Base-by-base conservation (phyloP, 495 filamentous ascomycete species). In the Penicillium pancosmium region DNA sequence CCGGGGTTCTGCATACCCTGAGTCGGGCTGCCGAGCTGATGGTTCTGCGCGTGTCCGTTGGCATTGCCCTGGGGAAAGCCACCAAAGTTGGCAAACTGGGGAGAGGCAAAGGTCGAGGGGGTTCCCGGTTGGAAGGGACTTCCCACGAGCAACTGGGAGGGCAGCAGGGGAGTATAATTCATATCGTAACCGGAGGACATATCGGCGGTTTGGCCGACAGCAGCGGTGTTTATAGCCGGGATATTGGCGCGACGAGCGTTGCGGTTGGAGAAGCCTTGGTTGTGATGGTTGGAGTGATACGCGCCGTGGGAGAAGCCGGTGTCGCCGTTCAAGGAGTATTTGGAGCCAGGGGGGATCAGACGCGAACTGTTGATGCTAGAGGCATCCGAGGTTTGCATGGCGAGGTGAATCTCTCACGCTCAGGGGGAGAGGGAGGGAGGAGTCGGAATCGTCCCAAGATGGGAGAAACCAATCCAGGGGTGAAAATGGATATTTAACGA, bases 81-180 rank as follows among this genome's bases (percentile, higher is more conserved):
- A 41, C 85, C 85, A 65, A 92, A 89, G 71, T 85, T 91, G 65
- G 91, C 87, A 69, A 97, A 98, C 67, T 96, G 93, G 3, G 94
- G 90, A 33, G 90, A 96, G 38, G 87, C 84, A 74, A 98, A 98
- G 33, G 89, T 86, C 27, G 88, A 89, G 5, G 93, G 93, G 10
- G 90, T 96, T 38, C 93, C 94, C 8, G 94, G 92, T 74, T 98
- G 93, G 71, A 98, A 98, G 13, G 94, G 94, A 73, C 92, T 97
- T 35, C 94, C 94, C 23, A 98, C 86, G 23, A 98, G 86, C 63
- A 98, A 83, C 73, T 96, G 91, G 8, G 94, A 97, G 13, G 94
- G 94, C 10, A 98, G 83, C 59, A 98, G 82, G 49, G 95, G 93
- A 44, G 94, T 97, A 74, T 97, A 97, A 74, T 97, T 93, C 95